phyloP scores from a whole-genome alignment of 495 filamentous ascomycete genomes.

The Xylaria palmicola region DNA sequence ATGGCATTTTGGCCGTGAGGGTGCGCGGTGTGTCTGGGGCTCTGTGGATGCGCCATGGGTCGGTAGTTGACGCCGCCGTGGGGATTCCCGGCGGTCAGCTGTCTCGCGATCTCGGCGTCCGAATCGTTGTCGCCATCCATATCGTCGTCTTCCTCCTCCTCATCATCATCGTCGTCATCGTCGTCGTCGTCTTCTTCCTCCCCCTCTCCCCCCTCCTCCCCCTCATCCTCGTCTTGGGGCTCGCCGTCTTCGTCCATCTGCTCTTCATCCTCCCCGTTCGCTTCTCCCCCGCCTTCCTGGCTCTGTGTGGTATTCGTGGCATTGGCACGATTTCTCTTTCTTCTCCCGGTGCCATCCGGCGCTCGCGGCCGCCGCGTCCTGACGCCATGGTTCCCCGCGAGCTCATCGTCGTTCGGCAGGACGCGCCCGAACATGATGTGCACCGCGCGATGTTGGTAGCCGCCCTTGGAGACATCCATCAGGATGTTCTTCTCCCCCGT shows the following conservation, averaged over 20 bases:
- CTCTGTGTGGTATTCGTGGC: neutral
- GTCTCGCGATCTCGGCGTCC: constrained; percentile 15
- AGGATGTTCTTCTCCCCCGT: constrained; percentile 31
- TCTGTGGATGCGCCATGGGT: too few species aligned
- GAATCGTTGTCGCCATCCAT: constrained; percentile 12
- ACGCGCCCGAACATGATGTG: constrained; percentile 14
- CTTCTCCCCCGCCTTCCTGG: neutral
- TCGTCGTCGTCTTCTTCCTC: neutral
- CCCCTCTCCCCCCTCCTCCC: neutral
- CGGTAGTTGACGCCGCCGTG: too few species aligned
- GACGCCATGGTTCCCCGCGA: constrained; percentile 3
- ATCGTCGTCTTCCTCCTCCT: constrained; percentile 1
- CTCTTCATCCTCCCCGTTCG: neutral
- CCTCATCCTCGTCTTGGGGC: neutral
- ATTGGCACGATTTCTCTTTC: neutral
- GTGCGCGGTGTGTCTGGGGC: too few species aligned
- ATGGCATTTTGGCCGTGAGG: too few species aligned
- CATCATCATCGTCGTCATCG: neutral
- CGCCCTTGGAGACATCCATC: constrained; percentile 20
- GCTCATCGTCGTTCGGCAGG: neutral
- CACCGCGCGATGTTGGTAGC: constrained; percentile 4
- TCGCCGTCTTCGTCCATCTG: neutral
- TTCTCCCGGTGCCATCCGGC: neutral
- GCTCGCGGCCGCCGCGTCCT: constrained; percentile 1
- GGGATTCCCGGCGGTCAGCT: neutral